Base-by-base conservation (phyloP, 176 grass and related monocot species). In the Musa schizocarpa region DNA sequence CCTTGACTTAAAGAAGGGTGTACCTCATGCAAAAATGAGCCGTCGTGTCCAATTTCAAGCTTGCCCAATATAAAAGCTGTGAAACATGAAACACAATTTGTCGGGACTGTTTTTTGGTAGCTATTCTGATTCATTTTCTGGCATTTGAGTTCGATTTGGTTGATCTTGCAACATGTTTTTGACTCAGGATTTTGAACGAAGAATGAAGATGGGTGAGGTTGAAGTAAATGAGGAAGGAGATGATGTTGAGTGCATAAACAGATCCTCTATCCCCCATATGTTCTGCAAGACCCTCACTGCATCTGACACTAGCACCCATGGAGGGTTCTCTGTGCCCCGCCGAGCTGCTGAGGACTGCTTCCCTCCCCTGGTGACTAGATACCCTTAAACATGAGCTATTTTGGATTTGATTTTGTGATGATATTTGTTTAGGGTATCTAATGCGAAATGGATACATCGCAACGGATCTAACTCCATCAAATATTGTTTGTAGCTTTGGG, bases 231-330 rank as follows among this genome's bases (percentile, higher is more conserved):
- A 71, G 27, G 87, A 67, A 26, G 64, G 62, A 51, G 86, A 94
- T 0, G 86, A 85, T 23, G 79, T 51, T 52, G 90, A 82, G 14
- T 68, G 9, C 43, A 50, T 61, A 63, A 89, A 23, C 78, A 82
- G 73, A 74, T 78, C 85, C 0, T 76, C 82, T 70, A 86, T 88
- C 11, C 87, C 89, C 29, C 93, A 96, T 61, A 96, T 96, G 93
- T 96, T 96, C 84, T 96, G 93, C 85, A 92, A 96, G 87, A 96
- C 89, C 53, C 83, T 96, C 51, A 92, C 89, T 12, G 93, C 93
- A 2, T 96, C 93, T 13, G 93, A 96, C 81, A 96, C 89, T 58
- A 92, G 93, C 81, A 96, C 87, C 62, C 89, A 96, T 79, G 93
- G 87, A 21, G 93, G 93, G 11, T 96, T 96, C 87, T 96, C 89